A percentile compares a stretch with the other conserved stretches of the same genome.
phyloP scores from a whole-genome alignment of 2,329 filamentous ascomycete species.

The Alternaria brassicicola region DNA sequence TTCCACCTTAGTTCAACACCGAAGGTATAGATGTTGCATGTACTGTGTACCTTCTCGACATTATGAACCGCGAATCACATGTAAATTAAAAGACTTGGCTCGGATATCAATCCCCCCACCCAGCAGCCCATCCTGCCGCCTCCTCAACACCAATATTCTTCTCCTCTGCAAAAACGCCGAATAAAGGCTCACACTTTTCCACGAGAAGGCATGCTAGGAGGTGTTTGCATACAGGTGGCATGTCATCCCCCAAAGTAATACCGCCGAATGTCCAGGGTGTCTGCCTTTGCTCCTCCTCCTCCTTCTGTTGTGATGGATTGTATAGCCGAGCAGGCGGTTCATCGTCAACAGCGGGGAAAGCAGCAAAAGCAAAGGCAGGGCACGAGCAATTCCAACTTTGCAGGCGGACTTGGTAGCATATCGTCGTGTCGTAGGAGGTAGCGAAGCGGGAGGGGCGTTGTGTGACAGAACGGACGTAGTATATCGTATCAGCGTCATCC shows the following conservation, averaged over 20 bases:
- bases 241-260: constrained; percentile 48
- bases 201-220: constrained; percentile 81
- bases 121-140: constrained; percentile 70
- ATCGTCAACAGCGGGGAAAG: constrained; percentile 58
- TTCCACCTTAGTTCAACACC: not conserved
- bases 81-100: no score
- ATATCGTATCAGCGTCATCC: constrained; percentile 41
- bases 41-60: not conserved
- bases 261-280: constrained; percentile 50
- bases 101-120: constrained; percentile 45
- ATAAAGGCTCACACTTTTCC: constrained; percentile 65
- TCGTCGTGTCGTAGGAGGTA: constrained; percentile 35
- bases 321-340: constrained; percentile 13
- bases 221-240: constrained; percentile 80
- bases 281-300: no score
- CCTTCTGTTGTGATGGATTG: not conserved
- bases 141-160: constrained; percentile 66
- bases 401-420: constrained; percentile 73
- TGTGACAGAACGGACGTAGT: constrained; percentile 69
- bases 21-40: not conserved
- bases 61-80: no score
- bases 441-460: constrained; percentile 46
- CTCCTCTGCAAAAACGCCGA: constrained; percentile 64
- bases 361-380: constrained; percentile 77
- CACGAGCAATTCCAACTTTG: constrained; percentile 88